These are phyloP conservation scores for Hemerocallis citrina DNA, from an alignment of 106 monocot genomes.

Conservation along the genomic window DNA sequence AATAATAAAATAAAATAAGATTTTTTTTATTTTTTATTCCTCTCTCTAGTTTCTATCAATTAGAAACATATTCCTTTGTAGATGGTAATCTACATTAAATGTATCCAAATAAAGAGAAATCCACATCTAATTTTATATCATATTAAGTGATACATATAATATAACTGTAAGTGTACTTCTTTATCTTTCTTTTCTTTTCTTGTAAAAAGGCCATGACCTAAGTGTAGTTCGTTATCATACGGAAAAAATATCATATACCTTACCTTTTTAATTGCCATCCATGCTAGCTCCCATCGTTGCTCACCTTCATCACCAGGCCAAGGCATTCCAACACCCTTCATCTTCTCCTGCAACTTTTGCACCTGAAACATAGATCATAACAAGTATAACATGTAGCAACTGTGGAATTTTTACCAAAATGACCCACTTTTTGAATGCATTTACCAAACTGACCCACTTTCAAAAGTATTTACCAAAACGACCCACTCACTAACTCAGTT, in stretches of 20 bases:
- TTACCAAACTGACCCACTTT: too few relatives aligned
- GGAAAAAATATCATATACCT: neutral
- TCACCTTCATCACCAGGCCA: slow-evolving; percentile 99
- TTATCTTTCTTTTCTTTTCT: neutral
- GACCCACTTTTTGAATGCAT: too few relatives aligned
- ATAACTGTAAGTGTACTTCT: neutral
- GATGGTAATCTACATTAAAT: too few relatives aligned
- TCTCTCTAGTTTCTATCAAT: too few relatives aligned
- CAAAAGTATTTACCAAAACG: too few relatives aligned
- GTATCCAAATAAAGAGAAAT: neutral
- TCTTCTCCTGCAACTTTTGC: slow-evolving; percentile 69
- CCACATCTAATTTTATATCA: neutral
- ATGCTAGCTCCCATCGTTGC: slow-evolving; percentile 75
- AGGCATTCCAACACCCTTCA: slow-evolving; percentile 77
- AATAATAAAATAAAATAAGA: too few relatives aligned
- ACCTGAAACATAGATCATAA: slow-evolving; percentile 36
- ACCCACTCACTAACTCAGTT: too few relatives aligned
- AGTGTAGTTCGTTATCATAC: neutral
- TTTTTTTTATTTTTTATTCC: too few relatives aligned
- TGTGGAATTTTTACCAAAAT: too few relatives aligned
- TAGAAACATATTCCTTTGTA: too few relatives aligned
- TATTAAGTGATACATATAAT: too few relatives aligned
- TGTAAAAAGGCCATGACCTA: neutral
- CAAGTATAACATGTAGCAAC: neutral
- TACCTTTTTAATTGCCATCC: slow-evolving; percentile 92